Percentiles rank a stretch among this genome's conserved stretches.
These are phyloP conservation scores for Fusarium pseudograminearum DNA, from an alignment of 2,329 filamentous ascomycete genomes.

Conservation along the genomic window DNA sequence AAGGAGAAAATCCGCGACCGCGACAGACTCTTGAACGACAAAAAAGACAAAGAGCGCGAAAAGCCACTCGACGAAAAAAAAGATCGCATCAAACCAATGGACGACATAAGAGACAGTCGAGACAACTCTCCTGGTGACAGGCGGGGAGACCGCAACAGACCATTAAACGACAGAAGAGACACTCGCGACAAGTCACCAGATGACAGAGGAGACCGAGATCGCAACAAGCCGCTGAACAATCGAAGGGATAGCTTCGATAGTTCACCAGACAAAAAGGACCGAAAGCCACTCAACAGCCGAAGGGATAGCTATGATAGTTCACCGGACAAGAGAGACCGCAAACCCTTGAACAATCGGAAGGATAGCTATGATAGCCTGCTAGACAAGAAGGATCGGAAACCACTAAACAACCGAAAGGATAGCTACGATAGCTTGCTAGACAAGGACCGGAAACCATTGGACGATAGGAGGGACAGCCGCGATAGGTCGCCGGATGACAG, in stretches of 20 bases:
- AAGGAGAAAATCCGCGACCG: slow-evolving; percentile 10
- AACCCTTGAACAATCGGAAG: background rate
- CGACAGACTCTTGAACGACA: slow-evolving; percentile 12
- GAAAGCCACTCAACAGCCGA: background rate
- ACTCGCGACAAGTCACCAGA: background rate
- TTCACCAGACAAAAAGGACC: background rate
- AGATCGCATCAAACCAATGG: slow-evolving; percentile 6
- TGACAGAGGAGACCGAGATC: slow-evolving; percentile 1
- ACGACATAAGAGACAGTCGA: slow-evolving; percentile 4
- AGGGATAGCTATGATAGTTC: background rate
- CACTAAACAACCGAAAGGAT: background rate
- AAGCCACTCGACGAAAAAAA: background rate
- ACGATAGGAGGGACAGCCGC: background rate
- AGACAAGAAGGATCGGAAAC: background rate
- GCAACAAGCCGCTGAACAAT: background rate
- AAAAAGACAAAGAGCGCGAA: background rate
- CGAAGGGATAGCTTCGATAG: background rate
- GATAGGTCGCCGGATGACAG: background rate
- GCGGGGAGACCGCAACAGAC: slow-evolving; percentile 1
- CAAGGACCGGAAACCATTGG: background rate
- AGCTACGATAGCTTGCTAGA: background rate
- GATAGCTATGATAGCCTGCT: background rate
- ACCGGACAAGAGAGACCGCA: background rate
- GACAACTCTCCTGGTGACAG: slow-evolving; percentile 3
- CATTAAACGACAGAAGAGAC: background rate